Conservation (phyloP, 345 rosid genomes). For the Corchorus capsularis region DNA sequence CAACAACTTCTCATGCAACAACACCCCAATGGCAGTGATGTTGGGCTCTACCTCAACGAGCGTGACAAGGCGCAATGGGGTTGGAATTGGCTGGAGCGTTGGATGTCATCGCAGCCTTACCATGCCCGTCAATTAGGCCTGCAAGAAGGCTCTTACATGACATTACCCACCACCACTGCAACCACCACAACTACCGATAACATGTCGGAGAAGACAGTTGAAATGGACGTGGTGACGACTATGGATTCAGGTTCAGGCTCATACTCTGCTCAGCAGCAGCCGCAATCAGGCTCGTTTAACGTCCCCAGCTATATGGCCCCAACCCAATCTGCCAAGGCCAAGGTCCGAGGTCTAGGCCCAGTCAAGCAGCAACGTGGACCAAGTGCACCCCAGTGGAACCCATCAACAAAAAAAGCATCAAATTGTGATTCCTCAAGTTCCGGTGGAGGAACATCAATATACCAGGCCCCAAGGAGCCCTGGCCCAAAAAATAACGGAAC, state of each 20-base stretch:
- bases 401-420: slow-evolving; percentile 60
- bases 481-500: slow-evolving; percentile 42
- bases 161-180: slow-evolving; percentile 47
- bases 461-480: slow-evolving; percentile 63
- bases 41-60: slow-evolving; percentile 39
- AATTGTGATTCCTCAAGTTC: slow-evolving; percentile 80
- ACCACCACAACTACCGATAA: slow-evolving; percentile 54
- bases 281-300: slow-evolving; percentile 32
- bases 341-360: slow-evolving; percentile 52
- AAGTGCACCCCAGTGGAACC: slow-evolving; percentile 63
- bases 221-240: slow-evolving; percentile 59
- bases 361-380: slow-evolving; percentile 53
- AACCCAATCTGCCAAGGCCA: slow-evolving; percentile 89
- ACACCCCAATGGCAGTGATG: slow-evolving; percentile 35
- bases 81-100: slow-evolving; percentile 92
- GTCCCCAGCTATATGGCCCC: slow-evolving; percentile 90
- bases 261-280: slow-evolving; percentile 38
- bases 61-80: slow-evolving; percentile 68
- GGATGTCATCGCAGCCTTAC: slow-evolving; percentile 90
- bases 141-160: slow-evolving; percentile 52
- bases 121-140: slow-evolving; percentile 41
- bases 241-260: slow-evolving; percentile 35
- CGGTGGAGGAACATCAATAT: slow-evolving; percentile 46
- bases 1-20: slow-evolving; percentile 37
- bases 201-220: slow-evolving; percentile 83